Base-by-base conservation (phyloP, 225 moss, liverwort and hornwort genomes). In the Asterella californica region DNA sequence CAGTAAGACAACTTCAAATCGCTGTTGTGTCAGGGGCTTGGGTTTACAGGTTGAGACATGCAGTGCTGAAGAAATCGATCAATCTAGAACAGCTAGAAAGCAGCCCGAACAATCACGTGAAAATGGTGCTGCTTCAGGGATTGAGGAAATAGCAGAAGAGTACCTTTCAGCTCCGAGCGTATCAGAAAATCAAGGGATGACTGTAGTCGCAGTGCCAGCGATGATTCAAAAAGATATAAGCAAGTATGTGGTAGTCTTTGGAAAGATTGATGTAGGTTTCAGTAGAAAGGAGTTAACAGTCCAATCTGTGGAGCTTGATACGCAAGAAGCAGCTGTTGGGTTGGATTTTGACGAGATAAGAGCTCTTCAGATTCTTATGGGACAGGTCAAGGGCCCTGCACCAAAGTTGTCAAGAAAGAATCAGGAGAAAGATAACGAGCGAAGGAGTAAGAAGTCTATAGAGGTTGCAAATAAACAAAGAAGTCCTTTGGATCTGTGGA, bases 331-430 rank as follows among this genome's bases (percentile, higher is more conserved):
- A 29, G 86, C 88, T 71, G 79, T 91, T 76, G 92, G 89, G 63
- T 82, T 96, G 74, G 94, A 96, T 80, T 83, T 88, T 72, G 84
- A 86, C 80, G 96, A 96, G 81, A 76, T 96, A 57, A 76, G 84
- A 80, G 85, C 91, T 82, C 83, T 96, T 53, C 80, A 90, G 76
- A 86, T 82, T 48, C 83, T 96, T 72, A 32, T 76, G 76, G 90
- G 89, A 68, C 96, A 96, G 90, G 84, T 91, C 62, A 88, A 90
- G 72, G 96, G 96, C 72, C 90, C 88, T 75, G 70, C 84, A 69
- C 85, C 79, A 87, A 83, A 84, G 73, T 72, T 71, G 48, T 84
- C 38, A 84, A 79, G 70, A 74, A 70, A 78, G 62, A 46, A 55
- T 62, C 70, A 49, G 27, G 29, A 63, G 30, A 34, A 52, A 64